Evolutionary conservation across 2,329 filamentous ascomycete species (phyloP).

Genomic region (Beauveria scarabaeidicola): DNA sequence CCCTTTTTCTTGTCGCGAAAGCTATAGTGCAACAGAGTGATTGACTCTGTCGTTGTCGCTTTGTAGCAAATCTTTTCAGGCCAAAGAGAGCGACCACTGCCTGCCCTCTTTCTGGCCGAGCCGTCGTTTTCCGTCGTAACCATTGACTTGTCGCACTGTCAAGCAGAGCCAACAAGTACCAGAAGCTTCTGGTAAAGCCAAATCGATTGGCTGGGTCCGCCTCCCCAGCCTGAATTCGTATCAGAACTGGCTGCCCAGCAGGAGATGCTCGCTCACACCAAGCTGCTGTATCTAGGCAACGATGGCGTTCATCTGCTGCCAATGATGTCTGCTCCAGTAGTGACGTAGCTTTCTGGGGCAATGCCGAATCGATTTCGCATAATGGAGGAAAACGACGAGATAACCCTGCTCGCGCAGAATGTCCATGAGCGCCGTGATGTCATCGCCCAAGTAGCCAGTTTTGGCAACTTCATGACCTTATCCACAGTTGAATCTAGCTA

Average conservation of each 20-base stretch:
- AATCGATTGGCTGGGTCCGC: conserved; percentile 34
- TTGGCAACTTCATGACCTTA: conserved; percentile 30
- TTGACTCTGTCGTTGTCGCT: conserved; percentile 22
- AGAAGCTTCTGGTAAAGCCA: conserved; percentile 31
- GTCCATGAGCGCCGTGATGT: conserved; percentile 30
- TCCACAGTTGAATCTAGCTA: conserved; percentile 33
- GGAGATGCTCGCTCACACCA: conserved; percentile 33
- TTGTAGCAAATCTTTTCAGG: conserved; percentile 31
- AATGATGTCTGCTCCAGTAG: conserved; percentile 19
- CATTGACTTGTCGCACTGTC: conserved; percentile 46
- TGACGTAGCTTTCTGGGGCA: conserved; percentile 21
- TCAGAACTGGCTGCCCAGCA: conserved; percentile 46
- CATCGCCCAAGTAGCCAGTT: conserved; percentile 37
- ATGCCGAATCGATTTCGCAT: conserved; percentile 49
- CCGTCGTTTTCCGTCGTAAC: conserved; percentile 47
- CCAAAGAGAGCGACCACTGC: conserved; percentile 42
- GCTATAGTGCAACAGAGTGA: conserved; percentile 35
- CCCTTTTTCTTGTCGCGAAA: conserved; percentile 53
- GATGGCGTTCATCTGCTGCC: conserved; percentile 28
- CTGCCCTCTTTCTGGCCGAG: conserved; percentile 45
- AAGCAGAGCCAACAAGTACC: conserved; percentile 31
- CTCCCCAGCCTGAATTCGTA: conserved; percentile 42
- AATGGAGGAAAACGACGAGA: conserved; percentile 49
- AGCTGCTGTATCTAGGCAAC: conserved; percentile 31
- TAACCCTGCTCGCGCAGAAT: conserved; percentile 48